phyloP scores from a whole-genome alignment of 345 rosid species.

The Dovyalis caffra region DNA sequence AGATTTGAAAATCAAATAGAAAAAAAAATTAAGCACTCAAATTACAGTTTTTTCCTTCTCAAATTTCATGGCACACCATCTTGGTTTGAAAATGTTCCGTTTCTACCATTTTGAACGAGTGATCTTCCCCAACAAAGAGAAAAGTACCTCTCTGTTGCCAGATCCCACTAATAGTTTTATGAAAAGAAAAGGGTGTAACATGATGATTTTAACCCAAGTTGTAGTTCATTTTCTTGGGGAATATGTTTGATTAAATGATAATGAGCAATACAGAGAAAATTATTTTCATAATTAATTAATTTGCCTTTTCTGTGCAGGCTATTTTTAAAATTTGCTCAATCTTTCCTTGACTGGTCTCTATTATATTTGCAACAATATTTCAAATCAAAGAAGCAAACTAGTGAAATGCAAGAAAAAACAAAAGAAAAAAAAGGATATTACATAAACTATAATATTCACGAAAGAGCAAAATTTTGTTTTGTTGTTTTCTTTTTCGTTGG shows the following conservation, averaged over 20 bases:
- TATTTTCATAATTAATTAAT: neutral
- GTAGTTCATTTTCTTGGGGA: neutral
- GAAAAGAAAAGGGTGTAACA: too few species aligned
- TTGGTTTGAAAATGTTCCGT: too few species aligned
- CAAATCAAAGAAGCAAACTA: neutral
- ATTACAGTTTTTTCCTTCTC: too few species aligned
- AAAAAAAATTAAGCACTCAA: too few species aligned
- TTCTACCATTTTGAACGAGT: neutral
- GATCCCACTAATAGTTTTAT: neutral
- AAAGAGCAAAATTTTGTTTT: neutral
- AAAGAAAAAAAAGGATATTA: neutral
- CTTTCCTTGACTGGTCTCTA: conserved; percentile 5
- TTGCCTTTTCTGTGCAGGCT: too few species aligned
- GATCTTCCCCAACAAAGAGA: neutral
- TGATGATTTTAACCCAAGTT: neutral
- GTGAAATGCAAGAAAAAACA: neutral
- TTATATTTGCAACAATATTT: neutral
- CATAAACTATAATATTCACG: neutral
- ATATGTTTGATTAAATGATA: neutral
- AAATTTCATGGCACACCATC: too few species aligned
- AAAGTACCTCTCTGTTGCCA: neutral
- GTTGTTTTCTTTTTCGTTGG: neutral
- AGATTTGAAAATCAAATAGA: too few species aligned
- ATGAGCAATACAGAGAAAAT: neutral
- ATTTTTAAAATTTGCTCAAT: too few species aligned